Base-by-base conservation (phyloP, 495 filamentous ascomycete genomes). In the Cenococcum geophilum region DNA sequence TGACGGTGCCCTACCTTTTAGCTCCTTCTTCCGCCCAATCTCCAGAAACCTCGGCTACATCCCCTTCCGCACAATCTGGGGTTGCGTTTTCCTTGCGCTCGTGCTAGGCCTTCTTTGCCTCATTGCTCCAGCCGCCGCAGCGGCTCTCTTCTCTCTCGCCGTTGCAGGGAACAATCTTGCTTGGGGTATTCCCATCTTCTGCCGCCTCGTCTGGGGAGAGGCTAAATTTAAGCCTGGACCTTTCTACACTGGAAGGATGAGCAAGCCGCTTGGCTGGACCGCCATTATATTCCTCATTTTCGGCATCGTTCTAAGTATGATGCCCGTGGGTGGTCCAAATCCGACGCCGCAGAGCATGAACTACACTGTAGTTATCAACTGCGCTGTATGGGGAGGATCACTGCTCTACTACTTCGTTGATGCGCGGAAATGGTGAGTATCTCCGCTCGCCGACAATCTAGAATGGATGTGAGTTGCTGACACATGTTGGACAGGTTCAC, bases 301-400 rank as follows among this genome's bases (percentile, higher is more conserved):
- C 61, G 82, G 80, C 1, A 80, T 83, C 34, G 8, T 82, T 0
- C 63, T 86, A 25, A 75, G 71, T 34, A 85, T 86, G 83, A 83
- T 86, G 47, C 83, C 83, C 0, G 78, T 76, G 34, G 74, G 73
- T 3, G 83, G 83, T 0, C 82, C 83, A 42, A 72, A 79, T 68
- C 83, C 83, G 14, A 77, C 74, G 18, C 74, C 80, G 9, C 55
- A 78, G 35, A 72, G 71, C 35, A 87, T 87, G 83, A 87, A 87
- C 62, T 87, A 87, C 59, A 86, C 83, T 0, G 76, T 86, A 21
- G 84, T 86, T 0, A 82, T 87, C 64, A 84, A 87, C 67, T 74
- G 72, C 2, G 79, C 83, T 12, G 82, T 87, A 5, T 87, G 84
- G 85, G 63, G 77, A 14, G 82, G 82, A 0, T 76, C 80, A 5